Base-by-base conservation (phyloP, 352 stramenopile genomes). In the Hyphochytrium catenoides region DNA sequence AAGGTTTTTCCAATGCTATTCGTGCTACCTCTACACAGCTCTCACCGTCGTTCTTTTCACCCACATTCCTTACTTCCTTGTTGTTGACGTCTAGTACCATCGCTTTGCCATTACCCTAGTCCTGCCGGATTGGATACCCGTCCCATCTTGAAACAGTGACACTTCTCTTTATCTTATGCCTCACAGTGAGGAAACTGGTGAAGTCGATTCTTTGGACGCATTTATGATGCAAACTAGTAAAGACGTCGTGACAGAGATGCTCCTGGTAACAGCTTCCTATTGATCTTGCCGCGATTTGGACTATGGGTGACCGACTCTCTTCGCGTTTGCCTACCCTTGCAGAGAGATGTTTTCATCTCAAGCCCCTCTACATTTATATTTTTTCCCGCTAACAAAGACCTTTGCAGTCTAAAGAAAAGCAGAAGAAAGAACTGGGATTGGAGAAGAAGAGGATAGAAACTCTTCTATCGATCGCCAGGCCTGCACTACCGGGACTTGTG, bases 381-480 rank as follows among this genome's bases (percentile, higher is more conserved):
- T 16, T 32, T 3, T 16, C 18, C 16, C 18, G 20, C 5, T 2
- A 32, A 32, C 28, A 32, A 18, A 16, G 20, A 32, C 18, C 16
- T 18, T 5, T 20, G 18, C 3, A 20, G 18, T 18, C 28, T 3
- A 8, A 46, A 38, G 19, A 36, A 47, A n/a, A n/a, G 28, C 2
- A 30, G 4, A 2, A 24, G 16, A 19, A n/a, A 31, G 19, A 46
- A 46, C 8, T 16, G 26, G 3, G 26, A 6, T 4, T 20, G 18
- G 14, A 22, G 7, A 7, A 22, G 3, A 11, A 35, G 16, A 14
- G 31, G 29, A 35, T 8, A 41, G 29, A 41, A 44, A 40, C 35
- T 29, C n/a, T n/a, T n/a, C n/a, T n/a, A n/a, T n/a, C 16, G 28
- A 5, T 5, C 3, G 20, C 5, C 5, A 32, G 16, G 20, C 16